Base-by-base conservation (phyloP, 1,284 basidiomycete species). In the Boletus calvinii region DNA sequence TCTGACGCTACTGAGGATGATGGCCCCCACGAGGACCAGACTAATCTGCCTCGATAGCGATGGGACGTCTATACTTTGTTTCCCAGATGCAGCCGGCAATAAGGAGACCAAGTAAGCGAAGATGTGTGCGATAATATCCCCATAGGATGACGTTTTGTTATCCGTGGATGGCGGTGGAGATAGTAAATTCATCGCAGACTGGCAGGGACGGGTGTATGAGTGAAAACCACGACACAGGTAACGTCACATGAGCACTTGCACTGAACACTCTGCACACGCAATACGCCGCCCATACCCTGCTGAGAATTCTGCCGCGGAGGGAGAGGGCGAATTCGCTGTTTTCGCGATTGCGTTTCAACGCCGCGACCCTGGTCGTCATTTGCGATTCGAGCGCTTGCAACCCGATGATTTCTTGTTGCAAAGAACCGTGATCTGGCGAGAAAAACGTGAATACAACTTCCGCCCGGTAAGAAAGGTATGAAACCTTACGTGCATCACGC, bases 1-100 rank as follows among this genome's bases (percentile, higher is more conserved):
- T 18, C 86, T 73, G 24, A 91, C 77, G 57, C 85, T 89, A 37
- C 77, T 83, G 13, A 87, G 60, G 52, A 91, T 87, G 62, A 91
- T 87, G 37, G 80, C 69, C 15, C 89, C 88, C 31, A 90, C 85
- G 11, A 91, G 74, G 2, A 74, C 70, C 9, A 91, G 73, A 61
- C 86, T 87, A 46, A 87, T 74, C 58, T 90, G 88, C 6, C 83
- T 77, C 2, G 84, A 79, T 40, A 84, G 66, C 8, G 76, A 75
- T 15, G 72, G 70, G 10, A 80, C 69, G 15, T 78, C 74, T 37
- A 71, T 50, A 29, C 36, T 51, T 26, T 42, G 46, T 24, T 52
- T 54, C 22, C 62, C 64, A 15, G 47, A 52, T 11, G 59, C 55
- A 29, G 56, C 52, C 10, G 77, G 74, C 11, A 83, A 59, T 9